Conservation (phyloP, 805 yeast genomes). For the Yamadazyma insecticola region DNA sequence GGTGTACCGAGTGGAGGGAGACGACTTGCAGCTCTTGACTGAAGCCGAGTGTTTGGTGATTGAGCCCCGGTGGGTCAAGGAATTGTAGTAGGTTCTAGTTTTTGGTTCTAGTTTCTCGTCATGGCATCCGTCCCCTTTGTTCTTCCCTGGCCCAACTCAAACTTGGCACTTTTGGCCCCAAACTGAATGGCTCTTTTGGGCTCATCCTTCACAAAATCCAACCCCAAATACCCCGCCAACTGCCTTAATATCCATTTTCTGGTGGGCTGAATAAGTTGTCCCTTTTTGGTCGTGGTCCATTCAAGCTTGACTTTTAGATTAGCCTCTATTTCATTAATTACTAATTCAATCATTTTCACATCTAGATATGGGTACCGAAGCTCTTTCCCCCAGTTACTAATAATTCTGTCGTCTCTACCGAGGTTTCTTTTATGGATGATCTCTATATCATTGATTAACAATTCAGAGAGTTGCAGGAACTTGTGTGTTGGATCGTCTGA, state of each 20-base stretch:
- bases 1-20: constrained; percentile 21
- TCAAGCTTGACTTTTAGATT: constrained; percentile 35
- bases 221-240: constrained; percentile 46
- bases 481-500: constrained; percentile 13
- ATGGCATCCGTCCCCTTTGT: constrained; percentile 67
- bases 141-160: constrained; percentile 76
- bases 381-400: constrained; percentile 84
- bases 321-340: constrained; percentile 46
- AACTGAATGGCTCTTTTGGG: constrained; percentile 94
- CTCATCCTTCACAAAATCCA: constrained; percentile 61
- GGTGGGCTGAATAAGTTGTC: constrained; percentile 17
- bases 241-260: constrained; percentile 58
- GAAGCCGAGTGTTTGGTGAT: constrained; percentile 38
- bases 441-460: constrained; percentile 65
- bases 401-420: constrained; percentile 89
- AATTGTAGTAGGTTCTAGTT: constrained; percentile 16
- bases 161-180: constrained; percentile 92
- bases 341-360: constrained; percentile 49
- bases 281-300: constrained; percentile 24
- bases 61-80: constrained; percentile 38
- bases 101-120: too few relatives aligned
- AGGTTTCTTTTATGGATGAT: constrained; percentile 76
- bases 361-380: constrained; percentile 84
- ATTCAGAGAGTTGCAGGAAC: constrained; percentile 45
- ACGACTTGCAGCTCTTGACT: constrained; percentile 18